Base-by-base conservation (phyloP, 495 filamentous ascomycete genomes). In the Xylaria scruposa region DNA sequence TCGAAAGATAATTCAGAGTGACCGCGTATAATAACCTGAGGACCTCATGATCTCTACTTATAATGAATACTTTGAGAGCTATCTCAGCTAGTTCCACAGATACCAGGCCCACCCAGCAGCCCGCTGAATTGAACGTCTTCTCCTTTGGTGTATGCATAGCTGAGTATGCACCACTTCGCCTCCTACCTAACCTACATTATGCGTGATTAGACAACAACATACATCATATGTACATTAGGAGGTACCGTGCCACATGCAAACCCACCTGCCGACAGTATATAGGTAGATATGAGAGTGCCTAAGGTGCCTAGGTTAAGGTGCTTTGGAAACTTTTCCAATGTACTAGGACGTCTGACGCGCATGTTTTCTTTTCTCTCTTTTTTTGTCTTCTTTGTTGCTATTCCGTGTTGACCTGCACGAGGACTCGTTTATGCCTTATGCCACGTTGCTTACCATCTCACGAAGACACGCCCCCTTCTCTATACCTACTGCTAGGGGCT, bases 61-160 rank as follows among this genome's bases (percentile, higher is more conserved):
- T 38, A 38, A 38, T 38, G 31, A 58, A n/a, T 61, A 61, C 29
- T 62, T 8, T 5, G 17, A 8, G 60, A 29, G n/a, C 36, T 26
- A 8, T 47, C 40, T 8, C 26, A 19, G 49, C 65, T 24, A 6
- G 65, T n/a, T 61, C 42, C 54, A 46, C 26, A 42, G 40, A 31
- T 29, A 44, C 13, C 2, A 47, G 66, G 53, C 49, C 66, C 66
- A 44, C 68, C n/a, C 29, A 54, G n/a, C 54, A 13, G 7, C 67
- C 56, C 44, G 44, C 46, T 53, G 36, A 56, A 47, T 64, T 70
- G 68, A 70, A 70, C 58, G 59, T 53, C 68, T 36, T 61, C 33
- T 40, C 59, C 10, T 46, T 42, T 42, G 38, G 36, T 12, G 33
- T 15, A 44, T 36, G 44, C 17, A 19, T n/a, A 47, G 13, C 44